Base-by-base conservation (phyloP, 495 filamentous ascomycete species). In the Mycothermus thermophilus region DNA sequence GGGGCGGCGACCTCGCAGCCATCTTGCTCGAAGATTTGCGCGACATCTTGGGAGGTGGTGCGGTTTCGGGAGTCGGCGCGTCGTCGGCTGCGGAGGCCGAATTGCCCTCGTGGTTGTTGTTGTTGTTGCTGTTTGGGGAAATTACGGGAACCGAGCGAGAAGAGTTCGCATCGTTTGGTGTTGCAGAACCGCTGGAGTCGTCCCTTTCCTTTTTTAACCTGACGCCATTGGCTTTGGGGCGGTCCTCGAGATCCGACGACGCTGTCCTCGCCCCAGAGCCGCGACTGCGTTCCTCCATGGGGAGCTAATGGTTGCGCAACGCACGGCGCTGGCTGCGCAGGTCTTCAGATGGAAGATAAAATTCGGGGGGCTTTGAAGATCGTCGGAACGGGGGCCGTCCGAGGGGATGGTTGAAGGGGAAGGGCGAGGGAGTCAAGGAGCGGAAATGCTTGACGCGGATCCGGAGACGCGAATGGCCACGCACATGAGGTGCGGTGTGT, bases 11-110 rank as follows among this genome's bases (percentile, higher is more conserved):
- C 33, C 67, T 44, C 22, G 67, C 6, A 25, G 22, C 52, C 35
- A 74, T 52, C 53, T 85, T 93, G 40, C 80, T 76, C 20, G 80
- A 82, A 10, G 74, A 56, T 52, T 75, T 86, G 32, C 83, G 78
- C 27, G 77, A 66, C 27, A 84, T 62, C 56, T 86, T 92, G 12
- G 75, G 75, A 13, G 72, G 67, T 43, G 82, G 37, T 13, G 16
- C 39, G 24, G 51, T 55, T 17, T 64, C 62, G 14, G 59, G 57
- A 7, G 58, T 60, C 12, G 58, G 54, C 29, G 55, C 54, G 47
- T 54, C 58, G 22, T 60, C 60, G 39, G 50, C 50, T 12, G 53
- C 47, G 34, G 57, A 44, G n/a, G n/a, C n/a, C n/a, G n/a, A n/a
- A n/a, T n/a, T n/a, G n/a, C n/a, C n/a, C n/a, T n/a, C n/a, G n/a